Evolutionary conservation across 352 stramenopile genomes (phyloP), one percentile per base, ranked within the genome.

Genomic region (Phytophthora cryptogea): DNA sequence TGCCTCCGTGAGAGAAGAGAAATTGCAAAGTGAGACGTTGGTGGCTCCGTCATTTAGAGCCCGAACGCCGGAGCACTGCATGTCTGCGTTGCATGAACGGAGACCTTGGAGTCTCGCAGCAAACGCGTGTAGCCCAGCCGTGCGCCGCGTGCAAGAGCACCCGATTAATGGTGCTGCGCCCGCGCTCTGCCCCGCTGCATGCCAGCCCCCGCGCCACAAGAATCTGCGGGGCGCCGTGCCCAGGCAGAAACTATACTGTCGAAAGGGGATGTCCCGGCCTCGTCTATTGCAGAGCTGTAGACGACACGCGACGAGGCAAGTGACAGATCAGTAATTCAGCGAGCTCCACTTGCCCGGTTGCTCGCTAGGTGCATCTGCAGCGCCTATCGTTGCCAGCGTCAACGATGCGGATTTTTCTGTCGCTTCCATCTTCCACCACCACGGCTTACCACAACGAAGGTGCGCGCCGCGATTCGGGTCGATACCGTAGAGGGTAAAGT

Each of bases 21-120:
- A 72, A 69, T 63, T 66, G 36, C 27, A 69, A 49, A 72, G 49
- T 72, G 65, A 66, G 52, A 49, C 33, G 17, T 42, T 32, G 9
- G 13, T 27, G 31, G 23, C 23, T 26, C 37, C 50, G 31, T 16
- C 31, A 26, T 52, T 17, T 45, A 48, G 54, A 56, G 44, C 13
- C 10, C 35, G 52, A 45, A 23, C 31, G 28, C 40, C 20, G 20
- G 26, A 39, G 11, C 44, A 17, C 30, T 65, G 57, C 49, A 60
- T 60, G 57, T 59, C 56, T 55, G 54, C 48, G 56, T 52, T 58
- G 55, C 43, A 27, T 44, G 33, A 28, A 14, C n/a, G 39, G 39
- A 43, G 37, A 27, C 30, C 23, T 59, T 54, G 40, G 57, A 49
- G 41, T 48, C 54, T 49, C 54, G 32, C 43, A 62, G 35, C 32